Conservation (phyloP, 768 basidiomycete genomes). For the Cyclocybe cylindracea region DNA sequence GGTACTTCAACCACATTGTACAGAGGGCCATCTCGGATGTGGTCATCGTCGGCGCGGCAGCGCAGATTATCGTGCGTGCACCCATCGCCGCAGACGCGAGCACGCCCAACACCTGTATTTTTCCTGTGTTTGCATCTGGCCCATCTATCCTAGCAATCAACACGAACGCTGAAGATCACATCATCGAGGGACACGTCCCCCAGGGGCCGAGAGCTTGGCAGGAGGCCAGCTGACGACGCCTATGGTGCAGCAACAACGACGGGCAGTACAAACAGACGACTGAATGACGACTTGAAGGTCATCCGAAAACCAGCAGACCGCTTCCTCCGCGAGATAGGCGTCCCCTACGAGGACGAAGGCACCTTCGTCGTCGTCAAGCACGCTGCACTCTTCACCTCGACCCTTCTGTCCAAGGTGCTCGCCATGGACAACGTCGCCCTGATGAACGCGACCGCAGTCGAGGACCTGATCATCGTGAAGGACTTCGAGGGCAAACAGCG, state of each 20-base stretch:
- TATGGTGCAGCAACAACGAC: slow-evolving; percentile 50
- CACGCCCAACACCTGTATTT: no score
- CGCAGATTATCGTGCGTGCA: slow-evolving; percentile 60
- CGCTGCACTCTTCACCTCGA: slow-evolving; percentile 80
- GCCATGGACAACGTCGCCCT: slow-evolving; percentile 70
- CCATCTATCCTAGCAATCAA: no score
- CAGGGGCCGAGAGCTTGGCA: slow-evolving; percentile 79
- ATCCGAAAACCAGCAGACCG: slow-evolving; percentile 76
- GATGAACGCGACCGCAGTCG: slow-evolving; percentile 81
- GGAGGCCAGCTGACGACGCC: slow-evolving; percentile 80
- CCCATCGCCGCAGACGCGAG: no score
- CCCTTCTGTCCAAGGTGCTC: slow-evolving; percentile 69
- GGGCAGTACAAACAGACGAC: neutral
- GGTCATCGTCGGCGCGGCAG: slow-evolving; percentile 74
- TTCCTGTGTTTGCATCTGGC: no score
- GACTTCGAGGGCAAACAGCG: slow-evolving; percentile 57
- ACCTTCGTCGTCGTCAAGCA: slow-evolving; percentile 80
- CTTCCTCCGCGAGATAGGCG: slow-evolving; percentile 69
- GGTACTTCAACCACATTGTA: slow-evolving; percentile 76
- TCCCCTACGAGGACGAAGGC: slow-evolving; percentile 80
- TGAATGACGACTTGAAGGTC: slow-evolving; percentile 40
- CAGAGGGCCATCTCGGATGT: slow-evolving; percentile 76
- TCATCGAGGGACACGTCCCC: no score
- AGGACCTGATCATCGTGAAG: slow-evolving; percentile 71
- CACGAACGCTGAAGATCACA: slow-evolving; percentile 43